Evolutionary conservation across 768 basidiomycete species (phyloP), one percentile per base, ranked within the genome.

Genomic region (Kockovaella imperatae): DNA sequence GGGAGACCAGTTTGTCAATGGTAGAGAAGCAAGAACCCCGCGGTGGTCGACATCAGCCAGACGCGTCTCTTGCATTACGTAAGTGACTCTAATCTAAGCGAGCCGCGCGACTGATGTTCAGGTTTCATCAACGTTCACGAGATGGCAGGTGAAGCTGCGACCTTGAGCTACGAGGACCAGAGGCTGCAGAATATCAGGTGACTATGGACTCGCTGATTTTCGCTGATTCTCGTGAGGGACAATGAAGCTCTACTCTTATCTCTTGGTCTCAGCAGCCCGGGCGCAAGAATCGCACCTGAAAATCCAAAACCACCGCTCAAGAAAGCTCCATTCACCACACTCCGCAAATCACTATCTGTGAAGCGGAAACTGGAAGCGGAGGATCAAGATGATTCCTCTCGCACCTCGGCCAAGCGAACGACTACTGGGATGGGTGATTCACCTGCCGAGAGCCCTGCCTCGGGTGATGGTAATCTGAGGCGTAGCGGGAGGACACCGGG

Each of bases 201-300:
- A 39, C 54, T 53, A 21, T 10, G 10, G 15, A 26, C 34, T 36
- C 25, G 32, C 36, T 39, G 24, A 42, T 14, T 1, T 23, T 23
- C 6, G 11, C 29, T 31, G 17, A n/a, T n/a, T n/a, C n/a, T n/a
- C n/a, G n/a, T n/a, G 8, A 61, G 60, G 29, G 57, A 60, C 42
- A 67, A 67, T 42, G 48, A 64, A 42, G 60, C 54, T 1, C 45
- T 67, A 11, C 56, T 67, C 3, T 50, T 54, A 21, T 62, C 60
- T 0, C 56, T 67, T 15, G 65, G 65, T 17, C 49, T 64, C 6
- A 35, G 32, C 13, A 41, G 47, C 13, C 56, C 59, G 8, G 15
- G 5, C 11, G 15, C 42, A 41, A 6, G 45, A 45, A 47, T 18
- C 18, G 35, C 15, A 17, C 32, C 43, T 11, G 6, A 35, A 1